Evolutionary conservation across 148 eudicot genomes (phyloP).

Genomic region (Fallopia convolvulus): DNA sequence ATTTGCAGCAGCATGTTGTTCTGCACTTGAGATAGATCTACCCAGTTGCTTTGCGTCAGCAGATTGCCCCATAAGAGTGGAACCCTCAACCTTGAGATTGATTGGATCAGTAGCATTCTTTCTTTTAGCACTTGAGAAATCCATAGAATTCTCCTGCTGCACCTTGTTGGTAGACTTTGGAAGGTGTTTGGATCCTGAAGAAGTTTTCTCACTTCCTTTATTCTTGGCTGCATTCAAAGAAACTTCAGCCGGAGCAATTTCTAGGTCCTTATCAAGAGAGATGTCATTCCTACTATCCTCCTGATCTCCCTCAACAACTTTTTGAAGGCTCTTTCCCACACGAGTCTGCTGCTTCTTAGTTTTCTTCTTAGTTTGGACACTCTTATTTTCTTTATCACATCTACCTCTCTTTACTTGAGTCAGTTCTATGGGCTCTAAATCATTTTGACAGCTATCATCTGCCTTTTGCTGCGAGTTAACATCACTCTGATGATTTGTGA

Average conservation of each 20-base stretch:
- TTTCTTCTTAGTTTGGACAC: slow-evolving; percentile 7
- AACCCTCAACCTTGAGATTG: neutral
- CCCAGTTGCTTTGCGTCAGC: neutral
- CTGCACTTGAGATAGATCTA: neutral
- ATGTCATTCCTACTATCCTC: neutral
- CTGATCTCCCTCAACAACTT: slow-evolving; percentile 1
- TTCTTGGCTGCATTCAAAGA: neutral
- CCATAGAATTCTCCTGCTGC: no score
- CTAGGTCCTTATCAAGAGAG: neutral
- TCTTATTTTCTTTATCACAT: slow-evolving; percentile 4
- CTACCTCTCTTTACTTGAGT: neutral
- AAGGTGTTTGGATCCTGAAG: no score
- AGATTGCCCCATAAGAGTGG: neutral
- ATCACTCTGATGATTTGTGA: neutral
- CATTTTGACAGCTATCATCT: neutral
- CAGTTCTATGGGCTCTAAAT: neutral
- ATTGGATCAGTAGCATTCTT: neutral
- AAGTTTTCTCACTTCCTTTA: neutral
- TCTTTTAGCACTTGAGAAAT: no score
- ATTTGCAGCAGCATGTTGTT: neutral
- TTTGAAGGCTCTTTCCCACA: slow-evolving; percentile 8
- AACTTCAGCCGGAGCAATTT: neutral
- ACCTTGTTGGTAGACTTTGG: no score
- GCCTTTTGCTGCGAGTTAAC: slow-evolving; percentile 1
- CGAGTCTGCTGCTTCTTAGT: neutral